These are phyloP conservation scores for Cystoisospora suis DNA, from an alignment of 169 alveolate species.

Conservation along the genomic window DNA sequence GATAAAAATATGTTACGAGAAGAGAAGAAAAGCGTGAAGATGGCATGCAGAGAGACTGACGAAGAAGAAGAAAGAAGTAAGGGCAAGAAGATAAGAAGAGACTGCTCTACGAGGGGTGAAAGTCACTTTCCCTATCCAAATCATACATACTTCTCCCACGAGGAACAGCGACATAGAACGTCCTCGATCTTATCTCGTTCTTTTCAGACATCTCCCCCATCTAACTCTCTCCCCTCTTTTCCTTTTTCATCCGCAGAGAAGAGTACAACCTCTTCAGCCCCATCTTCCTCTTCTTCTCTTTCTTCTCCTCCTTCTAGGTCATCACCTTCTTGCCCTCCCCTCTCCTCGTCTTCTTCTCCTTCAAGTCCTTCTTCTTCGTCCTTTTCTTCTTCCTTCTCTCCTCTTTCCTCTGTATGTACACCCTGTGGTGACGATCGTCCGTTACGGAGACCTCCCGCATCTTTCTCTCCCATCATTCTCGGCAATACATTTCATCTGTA, in stretches of 20 bases:
- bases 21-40: no score
- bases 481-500: slow-evolving; percentile 98
- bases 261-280: background rate
- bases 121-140: no score
- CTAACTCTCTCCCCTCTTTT: no score
- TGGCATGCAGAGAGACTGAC: no score
- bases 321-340: background rate
- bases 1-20: background rate
- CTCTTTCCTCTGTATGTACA: background rate
- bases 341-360: background rate
- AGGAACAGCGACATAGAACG: no score
- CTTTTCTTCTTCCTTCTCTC: background rate
- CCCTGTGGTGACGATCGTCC: background rate
- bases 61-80: no score
- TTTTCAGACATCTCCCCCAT: no score
- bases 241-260: background rate
- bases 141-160: no score
- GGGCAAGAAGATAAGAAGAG: no score
- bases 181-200: background rate
- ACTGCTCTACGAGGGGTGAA: no score
- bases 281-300: background rate
- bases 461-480: slow-evolving; percentile 80
- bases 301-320: background rate
- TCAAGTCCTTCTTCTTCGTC: background rate
- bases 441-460: slow-evolving; percentile 17